Percentiles rank a stretch among this genome's conserved stretches.
Evolutionary conservation across 2,329 filamentous ascomycete species (phyloP).

Genomic region (Penicillium sclerotiorum): DNA sequence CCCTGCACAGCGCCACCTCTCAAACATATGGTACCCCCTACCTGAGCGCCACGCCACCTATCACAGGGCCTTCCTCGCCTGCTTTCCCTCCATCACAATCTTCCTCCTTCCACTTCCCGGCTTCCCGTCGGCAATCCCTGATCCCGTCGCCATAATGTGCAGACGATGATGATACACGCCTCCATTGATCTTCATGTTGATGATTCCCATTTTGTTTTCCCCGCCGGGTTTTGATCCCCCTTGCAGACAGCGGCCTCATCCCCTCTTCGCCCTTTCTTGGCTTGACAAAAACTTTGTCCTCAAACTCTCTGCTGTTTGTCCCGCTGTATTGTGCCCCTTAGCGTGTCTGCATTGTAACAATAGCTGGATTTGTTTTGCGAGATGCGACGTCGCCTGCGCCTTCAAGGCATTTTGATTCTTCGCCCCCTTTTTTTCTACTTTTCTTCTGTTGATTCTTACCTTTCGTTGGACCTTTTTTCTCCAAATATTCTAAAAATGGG

Average conservation of each 20-base stretch:
- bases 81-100: constrained; percentile 30
- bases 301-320: constrained; percentile 12
- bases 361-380: constrained; percentile 19
- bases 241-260: constrained; percentile 17
- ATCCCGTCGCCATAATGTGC: constrained; percentile 26
- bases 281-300: not conserved
- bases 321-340: constrained; percentile 28
- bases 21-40: constrained; percentile 34
- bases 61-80: constrained; percentile 40
- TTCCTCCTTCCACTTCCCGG: constrained; percentile 29
- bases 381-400: constrained; percentile 7
- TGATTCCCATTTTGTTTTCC: constrained; percentile 10
- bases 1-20: constrained; percentile 27
- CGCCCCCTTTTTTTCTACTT: constrained; percentile 11
- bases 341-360: constrained; percentile 33
- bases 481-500: constrained; percentile 19
- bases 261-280: not conserved
- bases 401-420: no score
- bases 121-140: constrained; percentile 33
- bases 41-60: constrained; percentile 36
- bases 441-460: constrained; percentile 14
- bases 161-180: constrained; percentile 8
- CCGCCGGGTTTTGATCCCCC: constrained; percentile 19
- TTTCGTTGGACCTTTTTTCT: constrained; percentile 11
- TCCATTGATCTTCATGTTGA: constrained; percentile 20